Conservation (phyloP, 2,329 filamentous ascomycete species). For the Fonsecaea erecta region DNA sequence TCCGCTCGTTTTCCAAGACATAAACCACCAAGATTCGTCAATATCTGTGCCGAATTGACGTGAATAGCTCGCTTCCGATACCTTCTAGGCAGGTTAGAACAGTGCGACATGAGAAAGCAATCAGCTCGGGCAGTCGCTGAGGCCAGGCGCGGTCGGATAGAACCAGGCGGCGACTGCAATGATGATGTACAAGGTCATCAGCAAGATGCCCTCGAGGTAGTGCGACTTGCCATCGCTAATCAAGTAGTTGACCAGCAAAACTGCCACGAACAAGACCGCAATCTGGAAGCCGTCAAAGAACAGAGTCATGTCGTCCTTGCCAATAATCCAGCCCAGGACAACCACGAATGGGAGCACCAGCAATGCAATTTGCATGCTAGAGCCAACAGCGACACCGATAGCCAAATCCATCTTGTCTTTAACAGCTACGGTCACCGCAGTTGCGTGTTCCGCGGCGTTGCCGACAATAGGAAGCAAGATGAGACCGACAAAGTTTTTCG, state of each 20-base stretch:
- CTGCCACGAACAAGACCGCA: constrained; percentile 63
- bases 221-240: constrained; percentile 65
- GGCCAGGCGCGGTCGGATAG: constrained; percentile 32
- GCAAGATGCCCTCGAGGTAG: constrained; percentile 65
- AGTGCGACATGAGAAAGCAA: constrained; percentile 1
- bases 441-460: constrained; percentile 69
- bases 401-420: constrained; percentile 73
- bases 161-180: constrained; percentile 58
- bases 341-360: constrained; percentile 65
- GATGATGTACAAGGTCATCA: constrained; percentile 66
- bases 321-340: constrained; percentile 65
- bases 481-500: constrained; percentile 65
- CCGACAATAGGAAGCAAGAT: constrained; percentile 69
- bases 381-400: constrained; percentile 69
- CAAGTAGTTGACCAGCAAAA: constrained; percentile 63
- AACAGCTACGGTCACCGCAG: constrained; percentile 64
- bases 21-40: not conserved
- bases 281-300: constrained; percentile 90
- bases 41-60: not conserved
- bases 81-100: not conserved
- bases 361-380: constrained; percentile 68
- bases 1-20: not conserved
- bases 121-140: constrained; percentile 31
- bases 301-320: constrained; percentile 69
- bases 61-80: not conserved